Percentiles rank a stretch among this genome's conserved stretches.
These are phyloP conservation scores for Cytospora schulzeri DNA, from an alignment of 2,329 filamentous ascomycete species.

Conservation along the genomic window DNA sequence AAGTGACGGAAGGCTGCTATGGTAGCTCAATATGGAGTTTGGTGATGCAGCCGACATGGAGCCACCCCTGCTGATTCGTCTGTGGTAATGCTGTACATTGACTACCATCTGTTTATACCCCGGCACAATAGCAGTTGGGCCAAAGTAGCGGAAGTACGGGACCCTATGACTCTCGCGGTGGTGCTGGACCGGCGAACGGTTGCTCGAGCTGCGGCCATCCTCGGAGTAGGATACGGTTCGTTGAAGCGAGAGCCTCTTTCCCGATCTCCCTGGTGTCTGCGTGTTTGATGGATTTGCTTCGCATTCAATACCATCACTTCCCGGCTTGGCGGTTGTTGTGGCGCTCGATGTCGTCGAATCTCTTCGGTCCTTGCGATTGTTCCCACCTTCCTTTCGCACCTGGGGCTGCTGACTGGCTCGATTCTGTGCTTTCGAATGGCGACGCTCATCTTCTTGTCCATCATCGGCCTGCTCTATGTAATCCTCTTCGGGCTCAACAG, in stretches of 20 bases:
- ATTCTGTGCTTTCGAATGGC: conserved; percentile 35
- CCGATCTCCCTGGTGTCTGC: conserved; percentile 24
- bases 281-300: conserved; percentile 29
- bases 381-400: background rate
- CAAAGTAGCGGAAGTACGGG: conserved; percentile 89
- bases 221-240: conserved; percentile 45
- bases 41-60: conserved; percentile 60
- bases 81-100: conserved; percentile 63
- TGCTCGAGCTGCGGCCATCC: conserved; percentile 42
- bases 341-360: conserved; percentile 31
- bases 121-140: conserved; percentile 86
- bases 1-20: conserved; percentile 44
- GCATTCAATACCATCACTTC: conserved; percentile 33
- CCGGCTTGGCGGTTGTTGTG: conserved; percentile 22
- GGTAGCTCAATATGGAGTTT: conserved; percentile 38
- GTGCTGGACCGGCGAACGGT: conserved; percentile 50
- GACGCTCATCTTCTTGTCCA: conserved; percentile 36
- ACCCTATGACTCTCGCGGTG: conserved; percentile 65
- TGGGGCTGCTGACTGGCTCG: conserved; percentile 30
- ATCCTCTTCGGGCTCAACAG: conserved; percentile 35
- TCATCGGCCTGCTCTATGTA: conserved; percentile 42
- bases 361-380: conserved; percentile 16
- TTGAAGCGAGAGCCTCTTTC: conserved; percentile 30
- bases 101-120: conserved; percentile 93
- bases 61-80: conserved; percentile 59